Evolutionary conservation across 75 land plant species (phyloP), one percentile per base, ranked within the genome.

Genomic region (Isoetes taiwanensis): DNA sequence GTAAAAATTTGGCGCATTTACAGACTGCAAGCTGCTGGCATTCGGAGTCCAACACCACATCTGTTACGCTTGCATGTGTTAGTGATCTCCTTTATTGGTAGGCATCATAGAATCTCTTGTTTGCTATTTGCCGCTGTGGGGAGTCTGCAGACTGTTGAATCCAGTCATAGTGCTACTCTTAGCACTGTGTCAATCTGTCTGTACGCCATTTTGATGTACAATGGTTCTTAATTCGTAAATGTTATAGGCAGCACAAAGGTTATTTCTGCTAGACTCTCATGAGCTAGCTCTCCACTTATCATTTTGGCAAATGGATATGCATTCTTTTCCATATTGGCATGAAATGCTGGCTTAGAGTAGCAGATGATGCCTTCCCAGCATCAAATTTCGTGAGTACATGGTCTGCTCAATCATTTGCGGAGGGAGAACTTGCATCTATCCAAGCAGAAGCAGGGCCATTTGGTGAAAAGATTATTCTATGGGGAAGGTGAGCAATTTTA

Each of bases 1-100:
- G n/a, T n/a, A n/a, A n/a, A n/a, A n/a, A n/a, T n/a, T n/a, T n/a
- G n/a, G n/a, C n/a, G n/a, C n/a, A n/a, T n/a, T n/a, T 73, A 28
- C 74, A 91, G 97, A 69, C 43, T 91, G 27, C 86, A 76, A 37
- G 81, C 82, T 52, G 81, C 89, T 31, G 97, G 95, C 37, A 91
- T 91, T 17, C 65, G 80, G 32, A 82, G 93, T 48, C 97, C 97
- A 43, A 55, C 73, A 38, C 85, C 94, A n/a, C 1, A 71, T 34
- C 78, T 83, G n/a, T 70, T 91, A 59, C 75, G 88, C 65, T 74
- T 76, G 46, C 88, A 91, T 86, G 84, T 91, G 46, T 64, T 91
- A 43, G 94, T 86, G 42, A 91, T 91, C 94, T 78, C 79, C 57
- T 91, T 91, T 53, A 91, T 91, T 62, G 97, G 97, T 81, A 66